A percentile compares a stretch with the other conserved stretches of the same genome.
Conservation (phyloP, 169 alveolate species). For the Plasmodium inui region DNA sequence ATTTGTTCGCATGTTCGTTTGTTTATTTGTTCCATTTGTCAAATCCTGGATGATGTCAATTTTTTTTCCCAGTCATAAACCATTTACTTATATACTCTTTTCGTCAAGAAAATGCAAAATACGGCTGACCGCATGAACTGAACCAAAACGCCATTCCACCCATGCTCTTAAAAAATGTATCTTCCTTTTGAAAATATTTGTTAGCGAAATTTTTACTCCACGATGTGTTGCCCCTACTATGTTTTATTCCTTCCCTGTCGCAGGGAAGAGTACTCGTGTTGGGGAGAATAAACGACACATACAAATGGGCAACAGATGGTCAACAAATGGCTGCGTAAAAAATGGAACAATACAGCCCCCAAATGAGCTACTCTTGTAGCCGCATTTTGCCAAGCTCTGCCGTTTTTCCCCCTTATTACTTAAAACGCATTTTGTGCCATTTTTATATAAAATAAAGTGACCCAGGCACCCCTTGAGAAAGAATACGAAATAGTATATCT, state of each 20-base stretch:
- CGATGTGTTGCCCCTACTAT: not conserved
- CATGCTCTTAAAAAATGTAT: not conserved
- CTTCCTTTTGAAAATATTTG: not conserved
- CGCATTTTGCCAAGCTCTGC: not conserved
- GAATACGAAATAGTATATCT: not conserved
- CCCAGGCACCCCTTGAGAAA: not conserved
- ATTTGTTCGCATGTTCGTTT: not conserved
- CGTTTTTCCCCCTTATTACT: not conserved
- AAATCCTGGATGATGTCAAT: not conserved
- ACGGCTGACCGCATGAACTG: not conserved
- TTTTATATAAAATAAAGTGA: not conserved
- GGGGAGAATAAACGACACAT: not conserved
- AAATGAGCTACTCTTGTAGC: not conserved
- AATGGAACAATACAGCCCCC: not conserved
- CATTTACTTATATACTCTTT: not conserved
- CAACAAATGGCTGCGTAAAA: not conserved
- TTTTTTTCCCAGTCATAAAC: not conserved
- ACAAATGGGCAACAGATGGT: not conserved
- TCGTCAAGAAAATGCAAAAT: not conserved
- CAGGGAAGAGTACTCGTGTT: not conserved
- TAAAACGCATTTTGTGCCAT: not conserved
- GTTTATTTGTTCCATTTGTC: conserved; percentile 9
- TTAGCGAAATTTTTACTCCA: not conserved
- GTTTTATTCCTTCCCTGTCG: not conserved
- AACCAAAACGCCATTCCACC: not conserved